These are phyloP conservation scores for Dispira simplex DNA, from an alignment of 192 early-diverging fungal species.

Conservation along the genomic window DNA sequence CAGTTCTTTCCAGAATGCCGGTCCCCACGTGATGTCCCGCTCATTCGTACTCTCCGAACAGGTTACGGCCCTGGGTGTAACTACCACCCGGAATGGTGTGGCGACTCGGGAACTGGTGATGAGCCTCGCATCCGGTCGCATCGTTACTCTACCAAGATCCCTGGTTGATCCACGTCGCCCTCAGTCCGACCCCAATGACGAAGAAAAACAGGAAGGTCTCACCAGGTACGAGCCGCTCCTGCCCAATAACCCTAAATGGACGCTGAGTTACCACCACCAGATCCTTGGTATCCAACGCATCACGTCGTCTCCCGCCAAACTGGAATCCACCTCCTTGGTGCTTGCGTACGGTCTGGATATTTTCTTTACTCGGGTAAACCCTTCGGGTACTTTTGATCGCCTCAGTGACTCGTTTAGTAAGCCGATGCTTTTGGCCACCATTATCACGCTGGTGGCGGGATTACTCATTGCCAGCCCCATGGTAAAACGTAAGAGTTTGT, in stretches of 20 bases:
- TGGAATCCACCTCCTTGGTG: conserved; percentile 92
- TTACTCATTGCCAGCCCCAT: conserved; percentile 59
- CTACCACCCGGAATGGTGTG: conserved; percentile 72
- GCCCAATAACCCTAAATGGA: conserved; percentile 55
- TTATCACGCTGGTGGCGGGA: conserved; percentile 55
- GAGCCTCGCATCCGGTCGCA: conserved; percentile 23
- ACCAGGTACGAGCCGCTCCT: conserved; percentile 58
- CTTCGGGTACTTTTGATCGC: conserved; percentile 85
- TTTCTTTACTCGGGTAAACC: conserved; percentile 69
- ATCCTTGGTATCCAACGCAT: conserved; percentile 56
- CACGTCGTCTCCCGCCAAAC: conserved; percentile 49
- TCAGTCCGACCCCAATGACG: conserved; percentile 34
- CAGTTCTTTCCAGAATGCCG: conserved; percentile 50
- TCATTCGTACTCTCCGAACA: conserved; percentile 62
- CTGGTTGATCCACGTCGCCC: conserved; percentile 80
- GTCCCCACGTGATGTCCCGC: conserved; percentile 56
- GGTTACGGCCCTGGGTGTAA: conserved; percentile 66
- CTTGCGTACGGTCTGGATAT: conserved; percentile 80
- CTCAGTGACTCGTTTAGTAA: conserved; percentile 89
- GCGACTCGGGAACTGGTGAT: conserved; percentile 71
- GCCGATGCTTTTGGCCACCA: conserved; percentile 61
- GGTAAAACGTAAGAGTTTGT: conserved; percentile 42
- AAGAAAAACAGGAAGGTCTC: conserved; percentile 82
- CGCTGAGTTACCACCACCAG: conserved; percentile 53
- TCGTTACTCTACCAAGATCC: conserved; percentile 28